phyloP scores from a whole-genome alignment of 2,329 filamentous ascomycete species.

The Aspergillus ustus region DNA sequence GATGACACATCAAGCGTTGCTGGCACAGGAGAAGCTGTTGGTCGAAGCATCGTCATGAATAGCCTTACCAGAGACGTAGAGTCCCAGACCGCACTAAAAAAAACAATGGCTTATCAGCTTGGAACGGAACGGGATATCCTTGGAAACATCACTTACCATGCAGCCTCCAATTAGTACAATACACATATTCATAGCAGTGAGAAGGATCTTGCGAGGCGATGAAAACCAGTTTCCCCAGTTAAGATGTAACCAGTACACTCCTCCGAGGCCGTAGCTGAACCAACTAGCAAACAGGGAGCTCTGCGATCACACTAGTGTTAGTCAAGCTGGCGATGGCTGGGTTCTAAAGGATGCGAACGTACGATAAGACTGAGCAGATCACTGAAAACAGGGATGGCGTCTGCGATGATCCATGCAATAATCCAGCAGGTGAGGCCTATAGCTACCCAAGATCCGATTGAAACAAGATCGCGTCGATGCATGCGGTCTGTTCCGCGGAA shows the following conservation, averaged over 20 bases:
- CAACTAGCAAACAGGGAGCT: slow-evolving; percentile 13
- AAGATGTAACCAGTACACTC: slow-evolving; percentile 24
- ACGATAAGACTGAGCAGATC: slow-evolving; percentile 60
- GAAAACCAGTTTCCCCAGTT: slow-evolving; percentile 17
- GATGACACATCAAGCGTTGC: slow-evolving; percentile 3
- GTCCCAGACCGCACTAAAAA: slow-evolving; percentile 18
- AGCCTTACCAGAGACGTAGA: slow-evolving; percentile 22
- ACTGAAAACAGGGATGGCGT: slow-evolving; percentile 70
- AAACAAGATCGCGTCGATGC: slow-evolving; percentile 49
- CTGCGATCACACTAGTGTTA: background rate
- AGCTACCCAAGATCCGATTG: slow-evolving; percentile 59
- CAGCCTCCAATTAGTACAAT: slow-evolving; percentile 16
- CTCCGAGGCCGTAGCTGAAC: slow-evolving; percentile 20
- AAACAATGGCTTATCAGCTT: background rate
- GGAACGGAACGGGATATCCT: background rate
- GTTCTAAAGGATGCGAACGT: background rate
- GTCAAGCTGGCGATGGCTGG: background rate
- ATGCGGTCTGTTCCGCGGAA: slow-evolving; percentile 62
- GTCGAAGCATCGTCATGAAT: slow-evolving; percentile 18
- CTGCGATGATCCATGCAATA: slow-evolving; percentile 66
- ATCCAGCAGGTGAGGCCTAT: slow-evolving; percentile 61
- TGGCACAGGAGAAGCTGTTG: slow-evolving; percentile 22
- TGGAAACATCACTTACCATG: slow-evolving; percentile 14
- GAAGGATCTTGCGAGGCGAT: slow-evolving; percentile 14
- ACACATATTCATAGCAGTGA: slow-evolving; percentile 16